phyloP scores from a whole-genome alignment of 2,329 filamentous ascomycete species.

The Xylaria hypoxylon region DNA sequence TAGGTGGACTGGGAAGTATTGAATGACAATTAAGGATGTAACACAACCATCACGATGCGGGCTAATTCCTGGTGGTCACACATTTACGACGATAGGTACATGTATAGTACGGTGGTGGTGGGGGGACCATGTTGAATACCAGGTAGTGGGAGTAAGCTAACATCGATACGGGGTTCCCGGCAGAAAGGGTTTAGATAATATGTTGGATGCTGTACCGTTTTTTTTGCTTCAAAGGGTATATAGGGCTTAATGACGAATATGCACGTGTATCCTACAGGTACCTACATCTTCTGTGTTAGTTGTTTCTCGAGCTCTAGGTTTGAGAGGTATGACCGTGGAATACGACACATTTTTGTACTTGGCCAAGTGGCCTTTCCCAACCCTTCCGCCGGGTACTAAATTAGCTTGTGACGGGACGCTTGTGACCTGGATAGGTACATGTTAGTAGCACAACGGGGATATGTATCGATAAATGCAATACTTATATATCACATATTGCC shows the following conservation, averaged over 20 bases:
- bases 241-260: background rate
- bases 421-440: too few species aligned
- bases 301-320: background rate
- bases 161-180: constrained; percentile 3
- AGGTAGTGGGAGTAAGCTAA: constrained; percentile 1
- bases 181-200: constrained; percentile 25
- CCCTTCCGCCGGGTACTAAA: background rate
- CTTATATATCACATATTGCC: background rate
- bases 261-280: background rate
- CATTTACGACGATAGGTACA: constrained; percentile 10
- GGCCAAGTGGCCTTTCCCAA: constrained; percentile 37
- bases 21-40: constrained; percentile 13
- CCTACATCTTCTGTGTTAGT: background rate
- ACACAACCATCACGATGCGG: constrained; percentile 10
- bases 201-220: background rate
- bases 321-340: background rate
- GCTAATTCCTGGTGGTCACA: constrained; percentile 4
- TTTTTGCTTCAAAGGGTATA: constrained; percentile 11
- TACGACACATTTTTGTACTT: constrained; percentile 24
- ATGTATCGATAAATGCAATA: constrained; percentile 20
- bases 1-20: constrained; percentile 13
- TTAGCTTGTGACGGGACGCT: background rate
- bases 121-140: constrained; percentile 3
- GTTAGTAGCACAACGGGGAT: background rate
- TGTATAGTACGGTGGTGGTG: background rate